These are phyloP conservation scores for Erigeron philadelphicus DNA, from an alignment of 140 eudicot genomes.

Conservation along the genomic window DNA sequence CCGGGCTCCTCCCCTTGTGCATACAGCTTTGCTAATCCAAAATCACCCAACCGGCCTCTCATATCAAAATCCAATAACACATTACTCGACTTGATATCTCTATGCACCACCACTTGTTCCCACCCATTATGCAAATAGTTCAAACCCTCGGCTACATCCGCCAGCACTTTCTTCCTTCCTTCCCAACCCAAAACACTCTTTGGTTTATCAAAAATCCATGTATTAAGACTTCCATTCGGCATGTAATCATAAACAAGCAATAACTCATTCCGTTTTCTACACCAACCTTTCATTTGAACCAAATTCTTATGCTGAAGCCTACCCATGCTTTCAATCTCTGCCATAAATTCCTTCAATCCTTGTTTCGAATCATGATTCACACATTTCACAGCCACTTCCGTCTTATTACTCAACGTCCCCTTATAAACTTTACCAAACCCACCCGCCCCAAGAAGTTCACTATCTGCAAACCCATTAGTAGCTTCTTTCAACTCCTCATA, in stretches of 20 bases:
- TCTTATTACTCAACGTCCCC: slow-evolving; percentile 39
- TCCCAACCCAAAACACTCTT: slow-evolving; percentile 53
- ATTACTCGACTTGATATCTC: slow-evolving; percentile 83
- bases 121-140: slow-evolving; percentile 76
- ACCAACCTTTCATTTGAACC: slow-evolving; percentile 79
- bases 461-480: slow-evolving; percentile 43
- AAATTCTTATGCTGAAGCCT: slow-evolving; percentile 72
- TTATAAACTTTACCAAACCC: slow-evolving; percentile 79
- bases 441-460: slow-evolving; percentile 56
- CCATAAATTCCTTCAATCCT: slow-evolving; percentile 75
- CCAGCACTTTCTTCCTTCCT: slow-evolving; percentile 47
- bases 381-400: slow-evolving; percentile 70
- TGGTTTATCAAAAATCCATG: slow-evolving; percentile 66
- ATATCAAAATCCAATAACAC: slow-evolving; percentile 62
- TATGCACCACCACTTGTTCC: slow-evolving; percentile 77
- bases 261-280: slow-evolving; percentile 60
- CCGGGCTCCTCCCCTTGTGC: slow-evolving; percentile 67
- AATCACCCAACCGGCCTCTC: slow-evolving; percentile 76
- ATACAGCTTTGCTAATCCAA: slow-evolving; percentile 74
- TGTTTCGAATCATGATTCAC: slow-evolving; percentile 76
- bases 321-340: slow-evolving; percentile 84
- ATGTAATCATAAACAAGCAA: slow-evolving; percentile 76
- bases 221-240: slow-evolving; percentile 74
- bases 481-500: slow-evolving; percentile 56
- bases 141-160: slow-evolving; percentile 82